These are phyloP conservation scores for Lavandula angustifolia DNA, from an alignment of 257 asterid genomes.

Conservation along the genomic window DNA sequence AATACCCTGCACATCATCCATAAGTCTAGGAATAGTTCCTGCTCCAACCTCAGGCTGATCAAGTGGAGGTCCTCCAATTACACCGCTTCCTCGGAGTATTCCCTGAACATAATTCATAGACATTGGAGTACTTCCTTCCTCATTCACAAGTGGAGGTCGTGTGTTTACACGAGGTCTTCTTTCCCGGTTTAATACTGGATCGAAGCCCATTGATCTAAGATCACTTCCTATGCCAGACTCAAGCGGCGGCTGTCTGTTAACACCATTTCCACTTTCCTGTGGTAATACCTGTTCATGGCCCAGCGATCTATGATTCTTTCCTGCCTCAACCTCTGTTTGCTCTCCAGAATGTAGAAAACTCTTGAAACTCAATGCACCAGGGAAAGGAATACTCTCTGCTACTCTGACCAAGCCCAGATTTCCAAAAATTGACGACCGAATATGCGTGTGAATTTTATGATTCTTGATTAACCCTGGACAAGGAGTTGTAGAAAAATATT, in stretches of 20 bases:
- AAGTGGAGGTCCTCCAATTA: slow-evolving; percentile 17
- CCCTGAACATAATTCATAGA: slow-evolving; percentile 26
- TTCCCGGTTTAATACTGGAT: neutral
- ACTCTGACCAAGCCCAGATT: slow-evolving; percentile 30
- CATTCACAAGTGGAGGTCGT: slow-evolving; percentile 12
- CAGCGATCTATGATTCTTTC: slow-evolving; percentile 33
- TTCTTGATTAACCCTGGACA: slow-evolving; percentile 34
- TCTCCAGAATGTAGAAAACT: neutral
- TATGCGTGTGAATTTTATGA: slow-evolving; percentile 22
- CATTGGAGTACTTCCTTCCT: neutral
- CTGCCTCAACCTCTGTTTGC: slow-evolving; percentile 28
- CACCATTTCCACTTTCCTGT: neutral
- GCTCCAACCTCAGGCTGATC: neutral
- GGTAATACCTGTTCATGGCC: slow-evolving; percentile 25
- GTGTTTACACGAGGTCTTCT: neutral
- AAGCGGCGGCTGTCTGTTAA: neutral
- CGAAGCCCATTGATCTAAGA: slow-evolving; percentile 34
- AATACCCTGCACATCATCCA: slow-evolving; percentile 20
- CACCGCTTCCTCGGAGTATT: slow-evolving; percentile 15
- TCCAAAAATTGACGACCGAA: slow-evolving; percentile 35
- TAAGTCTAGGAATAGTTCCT: slow-evolving; percentile 2
- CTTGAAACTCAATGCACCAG: slow-evolving; percentile 33
- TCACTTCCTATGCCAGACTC: slow-evolving; percentile 35
- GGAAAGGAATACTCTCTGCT: slow-evolving; percentile 33
- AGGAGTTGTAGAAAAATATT: slow-evolving; percentile 5